Evolutionary conservation across 352 stramenopile genomes (phyloP), one percentile per base, ranked within the genome.

Genomic region (Pythium sukuiense): DNA sequence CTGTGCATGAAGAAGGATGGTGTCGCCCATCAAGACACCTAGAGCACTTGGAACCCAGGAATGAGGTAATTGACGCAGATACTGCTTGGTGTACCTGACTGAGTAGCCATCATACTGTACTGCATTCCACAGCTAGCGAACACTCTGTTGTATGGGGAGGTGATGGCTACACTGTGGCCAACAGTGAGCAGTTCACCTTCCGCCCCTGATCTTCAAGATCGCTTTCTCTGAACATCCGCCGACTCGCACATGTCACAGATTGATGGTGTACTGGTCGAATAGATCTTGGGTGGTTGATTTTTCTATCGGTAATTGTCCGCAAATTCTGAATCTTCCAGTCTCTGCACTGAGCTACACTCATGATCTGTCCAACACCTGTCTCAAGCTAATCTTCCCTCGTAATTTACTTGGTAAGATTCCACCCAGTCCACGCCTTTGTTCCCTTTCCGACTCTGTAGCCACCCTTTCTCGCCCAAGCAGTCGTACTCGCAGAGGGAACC

Each of bases 221-320:
- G 20, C 20, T 5, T 8, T 8, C 5, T 49, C 18, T 16, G 35
- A 12, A 43, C 35, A 39, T 20, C 58, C 33, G 37, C 45, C 50
- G 33, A 58, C 48, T 26, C 20, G 46, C 59, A 65, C 61, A 67
- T 67, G 61, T 67, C 61, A 55, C 61, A 67, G 39, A 48, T 46
- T 2, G 1, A 2, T 45, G 18, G 27, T 6, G 61, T 67, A 48
- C 61, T 67, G 61, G 61, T 61, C 30, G 53, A 14, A 7, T 39
- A 67, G 61, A 57, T 50, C 18, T 27, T 67, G 37, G 52, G 52
- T 61, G 3, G 7, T 43, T 56, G 7, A 20, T 20, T 3, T 30
- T 30, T 29, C 18, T 52, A 30, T 29, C 5, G 0, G 45, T 52
- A 52, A 52, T 52, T 52, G 45, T 52, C 45, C 45, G 45, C 45